These are phyloP conservation scores for Monosporascus sp. DNA, from an alignment of 2,329 filamentous ascomycete species.

Conservation along the genomic window DNA sequence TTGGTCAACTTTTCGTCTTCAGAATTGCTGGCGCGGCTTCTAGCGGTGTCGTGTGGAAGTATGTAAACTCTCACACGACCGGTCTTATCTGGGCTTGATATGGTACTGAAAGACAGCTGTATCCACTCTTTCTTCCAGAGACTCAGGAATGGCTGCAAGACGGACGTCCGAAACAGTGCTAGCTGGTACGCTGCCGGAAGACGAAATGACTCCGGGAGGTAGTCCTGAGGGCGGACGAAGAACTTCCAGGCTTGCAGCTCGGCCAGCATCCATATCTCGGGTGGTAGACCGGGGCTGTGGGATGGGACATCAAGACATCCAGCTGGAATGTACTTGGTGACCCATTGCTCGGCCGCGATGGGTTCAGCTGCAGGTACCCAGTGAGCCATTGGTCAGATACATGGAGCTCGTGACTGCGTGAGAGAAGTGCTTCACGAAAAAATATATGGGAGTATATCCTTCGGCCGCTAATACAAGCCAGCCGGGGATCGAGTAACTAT, in stretches of 20 bases:
- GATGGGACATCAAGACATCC: conserved; percentile 32
- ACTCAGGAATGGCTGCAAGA: conserved; percentile 17
- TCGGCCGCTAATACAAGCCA: too few relatives aligned
- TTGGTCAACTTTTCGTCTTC: conserved; percentile 38
- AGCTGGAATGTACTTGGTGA: conserved; percentile 32
- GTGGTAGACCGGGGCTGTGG: conserved; percentile 11
- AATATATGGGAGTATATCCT: too few relatives aligned
- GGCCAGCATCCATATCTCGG: conserved; percentile 9
- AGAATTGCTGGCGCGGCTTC: conserved; percentile 43
- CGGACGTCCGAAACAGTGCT: conserved; percentile 21
- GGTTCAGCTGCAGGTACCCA: too few relatives aligned
- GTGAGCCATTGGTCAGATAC: too few relatives aligned
- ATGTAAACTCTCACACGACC: conserved; percentile 52
- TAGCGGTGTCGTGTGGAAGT: conserved; percentile 60
- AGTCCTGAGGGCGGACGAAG: conserved; percentile 18
- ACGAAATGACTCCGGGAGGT: conserved; percentile 1
- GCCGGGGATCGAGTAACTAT: too few relatives aligned
- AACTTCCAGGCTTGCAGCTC: conserved; percentile 21
- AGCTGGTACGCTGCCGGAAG: conserved; percentile 12
- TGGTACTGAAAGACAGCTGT: conserved; percentile 33
- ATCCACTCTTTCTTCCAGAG: conserved; percentile 39
- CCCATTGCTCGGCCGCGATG: conserved; percentile 8
- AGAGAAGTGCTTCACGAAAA: too few relatives aligned
- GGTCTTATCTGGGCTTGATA: conserved; percentile 7
- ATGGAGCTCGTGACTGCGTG: too few relatives aligned